Conservation (phyloP, 345 rosid genomes). For the Luvunga scandens region DNA sequence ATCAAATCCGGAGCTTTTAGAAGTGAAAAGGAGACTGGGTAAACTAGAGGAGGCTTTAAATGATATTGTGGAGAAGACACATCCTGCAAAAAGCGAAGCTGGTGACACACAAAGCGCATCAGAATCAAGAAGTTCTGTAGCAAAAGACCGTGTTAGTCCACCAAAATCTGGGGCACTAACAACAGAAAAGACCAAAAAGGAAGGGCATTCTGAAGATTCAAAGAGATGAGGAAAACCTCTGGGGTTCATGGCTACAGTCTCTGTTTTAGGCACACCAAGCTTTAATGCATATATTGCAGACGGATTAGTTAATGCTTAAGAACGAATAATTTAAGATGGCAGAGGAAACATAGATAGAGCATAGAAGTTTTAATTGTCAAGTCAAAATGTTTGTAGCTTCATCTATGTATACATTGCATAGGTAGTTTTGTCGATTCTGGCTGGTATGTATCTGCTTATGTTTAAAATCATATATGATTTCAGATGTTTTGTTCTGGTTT, state of each 20-base stretch:
- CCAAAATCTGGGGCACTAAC: conserved; percentile 16
- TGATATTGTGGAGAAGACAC: conserved; percentile 45
- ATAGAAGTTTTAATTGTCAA: neutral
- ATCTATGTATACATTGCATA: neutral
- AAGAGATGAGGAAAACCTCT: conserved; percentile 11
- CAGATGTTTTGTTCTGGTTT: too few relatives aligned
- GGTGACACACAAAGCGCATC: conserved; percentile 1
- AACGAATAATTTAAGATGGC: neutral
- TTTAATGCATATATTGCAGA: neutral
- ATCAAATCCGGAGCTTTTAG: conserved; percentile 37
- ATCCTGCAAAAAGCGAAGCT: conserved; percentile 2
- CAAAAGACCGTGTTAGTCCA: conserved; percentile 6
- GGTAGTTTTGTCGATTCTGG: neutral
- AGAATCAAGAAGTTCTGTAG: conserved; percentile 21
- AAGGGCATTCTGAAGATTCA: conserved; percentile 17
- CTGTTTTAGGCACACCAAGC: neutral
- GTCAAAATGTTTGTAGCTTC: neutral
- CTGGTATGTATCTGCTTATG: too few relatives aligned
- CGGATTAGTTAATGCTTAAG: neutral
- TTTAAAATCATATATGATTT: too few relatives aligned
- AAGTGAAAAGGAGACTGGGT: conserved; percentile 68
- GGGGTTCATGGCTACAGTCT: neutral
- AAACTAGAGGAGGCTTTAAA: conserved; percentile 68
- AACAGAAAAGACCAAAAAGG: conserved; percentile 16
- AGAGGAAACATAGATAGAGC: neutral